Evolutionary conservation across 208 protist genomes (phyloP).

Genomic region (Lotmaria passim): DNA sequence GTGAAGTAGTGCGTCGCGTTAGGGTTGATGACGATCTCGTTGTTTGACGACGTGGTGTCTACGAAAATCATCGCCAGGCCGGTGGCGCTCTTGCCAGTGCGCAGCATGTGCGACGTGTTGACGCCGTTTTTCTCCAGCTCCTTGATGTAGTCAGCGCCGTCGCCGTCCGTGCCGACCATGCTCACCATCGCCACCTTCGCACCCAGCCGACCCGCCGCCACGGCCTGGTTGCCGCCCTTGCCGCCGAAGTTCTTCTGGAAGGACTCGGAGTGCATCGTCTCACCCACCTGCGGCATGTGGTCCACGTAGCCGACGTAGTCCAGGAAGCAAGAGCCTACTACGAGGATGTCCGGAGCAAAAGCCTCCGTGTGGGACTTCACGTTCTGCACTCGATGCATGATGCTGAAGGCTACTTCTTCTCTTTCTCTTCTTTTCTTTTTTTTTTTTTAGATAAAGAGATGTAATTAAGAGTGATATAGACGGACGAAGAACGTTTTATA

Average conservation of each 20-base stretch:
- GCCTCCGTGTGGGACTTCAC: slow-evolving; percentile 46
- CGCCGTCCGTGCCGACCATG: slow-evolving; percentile 88
- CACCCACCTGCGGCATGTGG: slow-evolving; percentile 86
- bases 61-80: slow-evolving; percentile 94
- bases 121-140: slow-evolving; percentile 85
- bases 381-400: slow-evolving; percentile 63
- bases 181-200: slow-evolving; percentile 85
- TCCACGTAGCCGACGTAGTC: slow-evolving; percentile 92
- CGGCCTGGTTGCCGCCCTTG: slow-evolving; percentile 95
- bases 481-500: too few relatives aligned
- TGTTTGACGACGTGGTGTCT: slow-evolving; percentile 83
- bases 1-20: slow-evolving; percentile 85
- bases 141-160: slow-evolving; percentile 84
- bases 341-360: slow-evolving; percentile 67
- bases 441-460: background rate
- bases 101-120: slow-evolving; percentile 71
- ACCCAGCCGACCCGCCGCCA: slow-evolving; percentile 83
- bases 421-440: too few relatives aligned
- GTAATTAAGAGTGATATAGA: background rate
- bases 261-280: slow-evolving; percentile 89
- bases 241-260: slow-evolving; percentile 93
- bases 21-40: slow-evolving; percentile 93
- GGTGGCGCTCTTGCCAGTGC: slow-evolving; percentile 48
- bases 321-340: slow-evolving; percentile 92
- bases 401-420: too few relatives aligned